phyloP scores from a whole-genome alignment of 2,329 filamentous ascomycete species.

The Colletotrichum lini region DNA sequence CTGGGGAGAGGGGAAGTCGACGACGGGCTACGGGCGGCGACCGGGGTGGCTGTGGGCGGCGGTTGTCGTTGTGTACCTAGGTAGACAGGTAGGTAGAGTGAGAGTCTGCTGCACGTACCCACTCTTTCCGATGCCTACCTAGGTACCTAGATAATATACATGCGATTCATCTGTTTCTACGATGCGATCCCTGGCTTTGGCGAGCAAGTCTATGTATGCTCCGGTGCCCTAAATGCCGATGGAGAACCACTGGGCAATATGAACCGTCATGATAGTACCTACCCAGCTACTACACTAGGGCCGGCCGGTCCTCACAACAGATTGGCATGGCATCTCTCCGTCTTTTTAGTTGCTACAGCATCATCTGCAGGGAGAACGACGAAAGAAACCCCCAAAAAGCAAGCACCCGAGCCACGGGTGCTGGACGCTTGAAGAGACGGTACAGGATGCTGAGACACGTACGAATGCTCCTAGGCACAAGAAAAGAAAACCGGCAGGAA shows the following conservation, averaged over 20 bases:
- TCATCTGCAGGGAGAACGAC: slow-evolving; percentile 29
- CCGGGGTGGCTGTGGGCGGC: slow-evolving; percentile 25
- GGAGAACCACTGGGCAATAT: no score
- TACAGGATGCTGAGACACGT: not conserved
- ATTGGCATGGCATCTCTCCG: not conserved
- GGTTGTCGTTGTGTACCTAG: no score
- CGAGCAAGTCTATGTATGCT: slow-evolving; percentile 7
- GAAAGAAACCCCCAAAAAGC: slow-evolving; percentile 20
- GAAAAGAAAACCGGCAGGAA: not conserved
- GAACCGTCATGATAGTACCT: not conserved
- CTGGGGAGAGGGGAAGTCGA: slow-evolving; percentile 9
- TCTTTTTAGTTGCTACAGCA: not conserved
- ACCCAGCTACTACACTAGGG: slow-evolving; percentile 9
- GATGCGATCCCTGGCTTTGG: not conserved
- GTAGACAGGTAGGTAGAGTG: no score
- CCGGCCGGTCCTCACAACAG: not conserved
- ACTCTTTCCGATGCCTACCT: slow-evolving; percentile 17
- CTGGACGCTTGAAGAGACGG: not conserved
- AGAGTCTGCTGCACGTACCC: slow-evolving; percentile 35
- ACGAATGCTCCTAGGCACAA: no score
- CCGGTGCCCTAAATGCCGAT: slow-evolving; percentile 5
- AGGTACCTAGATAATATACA: not conserved
- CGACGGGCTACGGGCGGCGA: not conserved
- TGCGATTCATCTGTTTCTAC: slow-evolving; percentile 24
- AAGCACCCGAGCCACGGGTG: slow-evolving; percentile 24